Evolutionary conservation across 768 basidiomycete species (phyloP).

Genomic region (Mycena floridula): DNA sequence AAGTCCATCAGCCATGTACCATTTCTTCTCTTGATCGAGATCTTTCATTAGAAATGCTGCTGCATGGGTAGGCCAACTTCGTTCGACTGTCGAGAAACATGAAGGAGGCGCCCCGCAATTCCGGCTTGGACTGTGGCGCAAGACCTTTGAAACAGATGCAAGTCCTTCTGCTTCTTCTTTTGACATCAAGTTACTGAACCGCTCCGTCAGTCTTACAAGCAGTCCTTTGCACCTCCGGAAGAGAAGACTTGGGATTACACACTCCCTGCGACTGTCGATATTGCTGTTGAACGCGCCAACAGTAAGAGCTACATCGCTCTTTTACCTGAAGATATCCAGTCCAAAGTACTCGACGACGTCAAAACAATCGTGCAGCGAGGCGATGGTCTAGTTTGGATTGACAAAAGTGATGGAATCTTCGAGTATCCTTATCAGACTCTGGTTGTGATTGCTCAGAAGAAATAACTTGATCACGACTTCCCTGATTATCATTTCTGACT

Average conservation of each 20-base stretch:
- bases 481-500: too few species aligned
- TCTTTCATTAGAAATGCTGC: slow-evolving; percentile 40
- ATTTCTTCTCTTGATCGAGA: neutral
- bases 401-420: slow-evolving; percentile 66
- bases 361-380: slow-evolving; percentile 50
- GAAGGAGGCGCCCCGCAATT: slow-evolving; percentile 80
- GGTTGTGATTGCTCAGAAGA: slow-evolving; percentile 48
- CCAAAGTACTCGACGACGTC: slow-evolving; percentile 43
- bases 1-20: neutral
- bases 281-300: slow-evolving; percentile 59
- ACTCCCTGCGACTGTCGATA: slow-evolving; percentile 46
- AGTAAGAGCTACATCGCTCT: slow-evolving; percentile 85
- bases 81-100: slow-evolving; percentile 61
- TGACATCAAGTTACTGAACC: too few species aligned
- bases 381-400: slow-evolving; percentile 70
- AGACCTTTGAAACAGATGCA: slow-evolving; percentile 55
- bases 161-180: too few species aligned
- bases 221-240: slow-evolving; percentile 52
- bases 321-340: slow-evolving; percentile 50
- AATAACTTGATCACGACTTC: too few species aligned
- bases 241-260: slow-evolving; percentile 51
- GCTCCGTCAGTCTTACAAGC: too few species aligned
- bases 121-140: slow-evolving; percentile 69
- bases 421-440: slow-evolving; percentile 74
- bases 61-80: slow-evolving; percentile 66